A percentile compares a stretch with the other conserved stretches of the same genome.
These are phyloP conservation scores for Flaveria ramosissima DNA, from an alignment of 129 eudicot species.

Conservation along the genomic window DNA sequence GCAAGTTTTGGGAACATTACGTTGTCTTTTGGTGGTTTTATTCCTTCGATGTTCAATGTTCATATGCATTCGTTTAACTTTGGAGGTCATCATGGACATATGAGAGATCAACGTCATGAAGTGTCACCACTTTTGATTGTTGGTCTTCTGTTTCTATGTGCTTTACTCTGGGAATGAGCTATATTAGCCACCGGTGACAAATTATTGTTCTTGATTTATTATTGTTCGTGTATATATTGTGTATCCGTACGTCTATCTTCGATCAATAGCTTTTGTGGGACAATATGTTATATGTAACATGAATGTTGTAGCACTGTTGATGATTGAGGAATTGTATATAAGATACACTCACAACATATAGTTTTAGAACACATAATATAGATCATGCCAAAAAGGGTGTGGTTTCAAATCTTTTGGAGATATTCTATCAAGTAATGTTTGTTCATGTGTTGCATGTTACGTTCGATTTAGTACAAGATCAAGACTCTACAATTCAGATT, in stretches of 20 bases:
- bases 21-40: slow-evolving; percentile 65
- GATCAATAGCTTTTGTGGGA: slow-evolving; percentile 21
- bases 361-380: not conserved
- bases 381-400: not conserved
- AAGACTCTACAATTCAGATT: no score
- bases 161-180: slow-evolving; percentile 58
- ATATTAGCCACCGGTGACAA: slow-evolving; percentile 10
- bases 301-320: slow-evolving; percentile 16
- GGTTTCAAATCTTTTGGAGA: slow-evolving; percentile 1
- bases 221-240: slow-evolving; percentile 21
- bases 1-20: slow-evolving; percentile 74
- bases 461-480: no score
- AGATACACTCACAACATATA: slow-evolving; percentile 14
- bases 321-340: slow-evolving; percentile 29
- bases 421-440: no score
- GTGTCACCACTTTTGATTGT: slow-evolving; percentile 54
- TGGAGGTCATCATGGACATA: slow-evolving; percentile 52
- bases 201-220: slow-evolving; percentile 16
- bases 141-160: slow-evolving; percentile 49
- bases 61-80: slow-evolving; percentile 57
- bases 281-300: slow-evolving; percentile 29
- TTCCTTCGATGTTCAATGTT: slow-evolving; percentile 65
- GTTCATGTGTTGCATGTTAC: no score
- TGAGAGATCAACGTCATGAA: slow-evolving; percentile 51
- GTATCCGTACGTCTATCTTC: not conserved